phyloP scores from a whole-genome alignment of 441 rosid genomes.

The Euphorbia celastroides region DNA sequence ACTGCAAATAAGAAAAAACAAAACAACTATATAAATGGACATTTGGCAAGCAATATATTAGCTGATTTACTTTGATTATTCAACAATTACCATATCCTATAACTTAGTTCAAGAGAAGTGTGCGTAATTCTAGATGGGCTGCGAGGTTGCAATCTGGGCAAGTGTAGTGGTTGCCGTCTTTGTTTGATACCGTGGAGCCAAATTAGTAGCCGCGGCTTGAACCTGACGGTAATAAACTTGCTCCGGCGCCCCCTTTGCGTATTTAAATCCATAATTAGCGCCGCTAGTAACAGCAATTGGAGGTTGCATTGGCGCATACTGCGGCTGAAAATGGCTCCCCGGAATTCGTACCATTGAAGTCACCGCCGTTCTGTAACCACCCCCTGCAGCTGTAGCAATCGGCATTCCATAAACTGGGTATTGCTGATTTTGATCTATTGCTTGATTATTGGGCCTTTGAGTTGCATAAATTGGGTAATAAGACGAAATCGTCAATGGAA shows the following conservation, averaged over 20 bases:
- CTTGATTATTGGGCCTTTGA: conserved; percentile 33
- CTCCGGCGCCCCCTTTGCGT: conserved; percentile 33
- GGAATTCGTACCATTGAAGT: conserved; percentile 47
- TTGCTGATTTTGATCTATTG: conserved; percentile 74
- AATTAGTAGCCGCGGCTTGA: conserved; percentile 31
- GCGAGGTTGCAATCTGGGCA: conserved; percentile 56
- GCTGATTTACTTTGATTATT: too few relatives aligned
- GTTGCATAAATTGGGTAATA: conserved; percentile 62
- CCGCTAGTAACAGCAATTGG: conserved; percentile 38
- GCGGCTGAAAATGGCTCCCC: conserved; percentile 50
- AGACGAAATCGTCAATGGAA: conserved; percentile 46
- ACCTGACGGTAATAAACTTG: conserved; percentile 58
- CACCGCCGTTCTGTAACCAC: conserved; percentile 41
- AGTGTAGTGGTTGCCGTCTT: conserved; percentile 56
- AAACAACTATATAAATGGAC: too few relatives aligned
- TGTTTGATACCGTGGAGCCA: conserved; percentile 66
- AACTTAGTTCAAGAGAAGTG: background rate
- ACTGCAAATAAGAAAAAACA: too few relatives aligned
- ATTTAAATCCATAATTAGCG: conserved; percentile 50
- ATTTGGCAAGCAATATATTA: too few relatives aligned
- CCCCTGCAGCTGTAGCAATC: conserved; percentile 30
- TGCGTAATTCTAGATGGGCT: conserved; percentile 34
- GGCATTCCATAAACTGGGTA: conserved; percentile 65
- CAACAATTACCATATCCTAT: too few relatives aligned
- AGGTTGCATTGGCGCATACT: conserved; percentile 52